Percentiles rank a stretch among this genome's conserved stretches.
Evolutionary conservation across 805 yeast genomes (phyloP).

Genomic region (Candida succiphila): DNA sequence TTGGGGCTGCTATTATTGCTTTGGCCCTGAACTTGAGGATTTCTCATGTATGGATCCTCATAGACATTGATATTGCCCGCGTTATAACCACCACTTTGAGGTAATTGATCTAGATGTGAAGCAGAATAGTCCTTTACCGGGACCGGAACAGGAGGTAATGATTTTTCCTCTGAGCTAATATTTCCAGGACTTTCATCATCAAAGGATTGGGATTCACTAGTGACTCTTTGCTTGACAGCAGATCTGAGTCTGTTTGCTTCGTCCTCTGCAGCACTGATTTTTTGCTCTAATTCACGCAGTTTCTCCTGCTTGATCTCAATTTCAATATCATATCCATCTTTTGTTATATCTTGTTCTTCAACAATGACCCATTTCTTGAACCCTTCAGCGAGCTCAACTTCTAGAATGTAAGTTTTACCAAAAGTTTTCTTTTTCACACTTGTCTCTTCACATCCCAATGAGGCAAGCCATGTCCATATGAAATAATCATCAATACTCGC

Average conservation of each 20-base stretch:
- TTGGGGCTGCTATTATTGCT: neutral
- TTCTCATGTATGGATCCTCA: neutral
- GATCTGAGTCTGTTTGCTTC: slow-evolving; percentile 13
- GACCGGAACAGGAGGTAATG: slow-evolving; percentile 5
- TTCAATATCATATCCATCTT: slow-evolving; percentile 25
- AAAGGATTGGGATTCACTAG: neutral
- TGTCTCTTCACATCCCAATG: slow-evolving; percentile 67
- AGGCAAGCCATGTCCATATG: slow-evolving; percentile 86
- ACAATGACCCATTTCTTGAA: slow-evolving; percentile 71
- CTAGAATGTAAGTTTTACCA: slow-evolving; percentile 76
- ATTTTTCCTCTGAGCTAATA: slow-evolving; percentile 1
- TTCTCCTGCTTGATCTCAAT: slow-evolving; percentile 23
- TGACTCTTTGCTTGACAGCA: neutral
- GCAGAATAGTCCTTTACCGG: slow-evolving; percentile 2
- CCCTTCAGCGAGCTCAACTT: slow-evolving; percentile 67
- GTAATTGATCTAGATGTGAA: neutral
- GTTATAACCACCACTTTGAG: neutral
- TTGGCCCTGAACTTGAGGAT: neutral
- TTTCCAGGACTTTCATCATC: neutral
- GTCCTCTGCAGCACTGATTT: slow-evolving; percentile 17
- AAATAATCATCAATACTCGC: slow-evolving; percentile 78
- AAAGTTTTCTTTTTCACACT: slow-evolving; percentile 53
- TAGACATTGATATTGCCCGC: neutral
- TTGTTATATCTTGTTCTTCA: slow-evolving; percentile 49
- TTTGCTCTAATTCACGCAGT: slow-evolving; percentile 17